Evolutionary conservation across 495 filamentous ascomycete species (phyloP).

Genomic region (Aspergillus cristatus): DNA sequence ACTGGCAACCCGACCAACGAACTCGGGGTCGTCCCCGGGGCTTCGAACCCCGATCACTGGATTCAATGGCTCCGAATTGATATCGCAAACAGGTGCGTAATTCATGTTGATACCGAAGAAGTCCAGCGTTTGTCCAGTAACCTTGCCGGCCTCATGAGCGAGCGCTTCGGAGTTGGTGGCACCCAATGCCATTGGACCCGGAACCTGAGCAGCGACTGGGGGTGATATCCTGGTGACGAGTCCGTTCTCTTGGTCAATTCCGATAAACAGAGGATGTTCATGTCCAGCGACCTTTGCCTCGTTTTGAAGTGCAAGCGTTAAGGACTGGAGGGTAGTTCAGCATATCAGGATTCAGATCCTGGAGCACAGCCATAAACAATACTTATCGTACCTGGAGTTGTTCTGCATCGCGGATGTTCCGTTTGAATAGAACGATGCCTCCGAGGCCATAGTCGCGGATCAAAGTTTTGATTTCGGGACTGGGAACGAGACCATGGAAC

Average conservation of each 20-base stretch:
- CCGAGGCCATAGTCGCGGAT: slow-evolving; percentile 39
- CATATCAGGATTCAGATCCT: background rate
- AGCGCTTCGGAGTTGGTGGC: slow-evolving; percentile 29
- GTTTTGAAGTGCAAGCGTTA: slow-evolving; percentile 29
- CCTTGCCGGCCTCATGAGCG: slow-evolving; percentile 28
- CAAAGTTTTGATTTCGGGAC: slow-evolving; percentile 37
- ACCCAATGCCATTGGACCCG: slow-evolving; percentile 34
- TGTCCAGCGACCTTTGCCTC: slow-evolving; percentile 32
- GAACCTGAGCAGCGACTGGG: slow-evolving; percentile 33
- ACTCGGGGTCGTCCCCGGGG: slow-evolving; percentile 30
- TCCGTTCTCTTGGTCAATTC: slow-evolving; percentile 38
- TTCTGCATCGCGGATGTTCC: slow-evolving; percentile 31
- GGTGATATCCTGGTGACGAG: slow-evolving; percentile 35
- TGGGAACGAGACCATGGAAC: slow-evolving; percentile 35
- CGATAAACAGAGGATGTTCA: slow-evolving; percentile 32
- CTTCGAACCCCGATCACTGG: slow-evolving; percentile 37
- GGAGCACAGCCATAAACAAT: background rate
- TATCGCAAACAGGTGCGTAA: slow-evolving; percentile 35
- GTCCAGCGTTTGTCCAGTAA: slow-evolving; percentile 25
- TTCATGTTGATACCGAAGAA: slow-evolving; percentile 38
- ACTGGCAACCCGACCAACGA: slow-evolving; percentile 29
- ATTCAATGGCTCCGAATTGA: slow-evolving; percentile 36
- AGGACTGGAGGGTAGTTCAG: slow-evolving; percentile 11
- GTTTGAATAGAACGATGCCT: slow-evolving; percentile 37
- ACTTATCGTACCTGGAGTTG: slow-evolving; percentile 28